A percentile compares a stretch with the other conserved stretches of the same genome.
Conservation (phyloP, 1,139 yeast species). For the Yamadazyma mexicana region DNA sequence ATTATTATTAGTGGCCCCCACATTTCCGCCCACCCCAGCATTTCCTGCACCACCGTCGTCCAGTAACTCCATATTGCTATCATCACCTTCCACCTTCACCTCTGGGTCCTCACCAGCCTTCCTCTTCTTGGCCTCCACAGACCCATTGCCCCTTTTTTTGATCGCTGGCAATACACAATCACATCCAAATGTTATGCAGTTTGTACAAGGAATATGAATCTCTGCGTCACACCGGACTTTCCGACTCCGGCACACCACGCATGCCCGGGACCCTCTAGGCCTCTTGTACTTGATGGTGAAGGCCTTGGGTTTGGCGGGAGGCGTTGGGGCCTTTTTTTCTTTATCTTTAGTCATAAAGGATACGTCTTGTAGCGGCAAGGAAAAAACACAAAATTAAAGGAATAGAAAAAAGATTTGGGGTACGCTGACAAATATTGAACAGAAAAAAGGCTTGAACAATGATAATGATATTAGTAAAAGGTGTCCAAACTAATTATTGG, state of each 20-base stretch:
- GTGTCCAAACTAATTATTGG: no score
- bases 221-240: slow-evolving; percentile 72
- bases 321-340: neutral
- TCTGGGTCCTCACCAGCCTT: slow-evolving; percentile 17
- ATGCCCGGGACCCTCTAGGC: slow-evolving; percentile 54
- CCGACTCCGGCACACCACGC: slow-evolving; percentile 64
- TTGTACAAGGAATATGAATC: slow-evolving; percentile 73
- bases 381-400: neutral
- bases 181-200: slow-evolving; percentile 74
- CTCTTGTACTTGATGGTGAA: slow-evolving; percentile 52
- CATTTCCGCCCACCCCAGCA: neutral
- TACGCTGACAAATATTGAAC: no score
- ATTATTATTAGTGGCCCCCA: neutral
- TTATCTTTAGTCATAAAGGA: slow-evolving; percentile 1
- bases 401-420: no score
- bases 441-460: no score
- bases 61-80: neutral
- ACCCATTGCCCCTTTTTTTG: slow-evolving; percentile 41
- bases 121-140: slow-evolving; percentile 21
- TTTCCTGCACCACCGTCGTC: neutral
- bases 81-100: slow-evolving; percentile 7
- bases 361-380: neutral
- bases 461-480: no score
- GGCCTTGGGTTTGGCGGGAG: slow-evolving; percentile 40
- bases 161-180: slow-evolving; percentile 68